These are phyloP conservation scores for Leccinellum albellum DNA, from an alignment of 768 basidiomycete species.

Conservation along the genomic window DNA sequence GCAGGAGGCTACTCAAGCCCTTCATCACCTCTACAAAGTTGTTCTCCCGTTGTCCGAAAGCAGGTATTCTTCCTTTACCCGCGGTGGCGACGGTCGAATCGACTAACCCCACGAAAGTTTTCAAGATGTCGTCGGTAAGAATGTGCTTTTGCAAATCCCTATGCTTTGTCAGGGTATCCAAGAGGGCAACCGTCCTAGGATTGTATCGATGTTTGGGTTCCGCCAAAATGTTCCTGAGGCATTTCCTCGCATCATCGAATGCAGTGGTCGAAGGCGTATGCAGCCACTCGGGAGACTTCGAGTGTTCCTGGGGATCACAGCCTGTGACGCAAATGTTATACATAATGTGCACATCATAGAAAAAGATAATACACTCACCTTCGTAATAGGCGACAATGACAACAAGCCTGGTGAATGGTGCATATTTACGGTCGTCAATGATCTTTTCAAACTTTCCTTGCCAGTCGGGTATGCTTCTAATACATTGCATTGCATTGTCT, in stretches of 20 bases:
- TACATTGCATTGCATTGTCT: conserved; percentile 18
- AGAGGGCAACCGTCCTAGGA: not conserved
- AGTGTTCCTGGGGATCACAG: not conserved
- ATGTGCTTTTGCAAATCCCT: not conserved
- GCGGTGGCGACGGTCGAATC: not conserved
- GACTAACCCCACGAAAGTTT: not conserved
- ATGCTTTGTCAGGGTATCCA: not conserved
- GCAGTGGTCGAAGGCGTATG: too few relatives aligned
- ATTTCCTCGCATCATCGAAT: not conserved
- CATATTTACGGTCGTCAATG: not conserved
- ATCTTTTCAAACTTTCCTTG: not conserved
- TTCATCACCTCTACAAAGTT: not conserved
- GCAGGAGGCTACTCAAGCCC: not conserved
- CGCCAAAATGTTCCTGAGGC: not conserved
- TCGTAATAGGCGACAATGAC: not conserved
- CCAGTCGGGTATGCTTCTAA: not conserved
- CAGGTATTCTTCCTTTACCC: not conserved
- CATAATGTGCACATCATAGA: not conserved
- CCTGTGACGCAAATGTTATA: not conserved
- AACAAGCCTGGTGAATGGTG: not conserved
- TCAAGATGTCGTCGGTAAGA: not conserved
- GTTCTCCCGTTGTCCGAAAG: not conserved
- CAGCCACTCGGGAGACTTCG: too few relatives aligned
- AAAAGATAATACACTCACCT: not conserved
- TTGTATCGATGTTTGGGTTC: not conserved